Percentiles rank a stretch among this genome's conserved stretches.
phyloP scores from a whole-genome alignment of 129 eudicot species.

The Rutidosis leptorrhynchoides region DNA sequence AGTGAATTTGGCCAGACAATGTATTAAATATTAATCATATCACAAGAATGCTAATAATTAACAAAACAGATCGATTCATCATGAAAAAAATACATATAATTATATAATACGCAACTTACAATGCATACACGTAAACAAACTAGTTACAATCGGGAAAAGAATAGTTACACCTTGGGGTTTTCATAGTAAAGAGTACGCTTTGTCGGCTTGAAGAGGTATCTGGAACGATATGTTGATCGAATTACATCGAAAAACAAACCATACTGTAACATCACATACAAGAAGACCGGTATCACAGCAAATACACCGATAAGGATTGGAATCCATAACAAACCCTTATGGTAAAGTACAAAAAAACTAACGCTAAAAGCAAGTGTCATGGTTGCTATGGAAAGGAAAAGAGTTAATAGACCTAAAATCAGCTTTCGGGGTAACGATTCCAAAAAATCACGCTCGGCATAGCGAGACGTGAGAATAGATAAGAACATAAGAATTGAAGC shows the following conservation, averaged over 20 bases:
- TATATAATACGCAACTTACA: no score
- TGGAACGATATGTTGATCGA: conserved; percentile 34
- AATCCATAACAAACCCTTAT: conserved; percentile 22
- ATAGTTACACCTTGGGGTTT: conserved; percentile 4
- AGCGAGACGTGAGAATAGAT: conserved; percentile 27
- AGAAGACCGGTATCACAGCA: conserved; percentile 31
- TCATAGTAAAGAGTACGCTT: conserved; percentile 19
- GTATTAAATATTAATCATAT: no score
- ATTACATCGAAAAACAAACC: conserved; percentile 37
- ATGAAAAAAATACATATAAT: no score
- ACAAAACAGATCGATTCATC: no score
- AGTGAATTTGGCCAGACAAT: no score
- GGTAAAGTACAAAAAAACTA: conserved; percentile 30
- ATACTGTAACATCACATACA: conserved; percentile 34
- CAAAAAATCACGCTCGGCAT: conserved; percentile 25
- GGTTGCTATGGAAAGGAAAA: conserved; percentile 32
- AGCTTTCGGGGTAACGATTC: conserved; percentile 22
- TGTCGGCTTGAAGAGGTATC: conserved; percentile 21
- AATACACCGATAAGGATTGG: conserved; percentile 18
- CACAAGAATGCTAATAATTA: no score
- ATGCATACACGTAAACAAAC: not conserved
- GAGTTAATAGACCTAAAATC: conserved; percentile 20
- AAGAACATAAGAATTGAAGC: conserved; percentile 23
- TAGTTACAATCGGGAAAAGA: not conserved
- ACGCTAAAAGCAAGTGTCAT: conserved; percentile 30